phyloP scores from a whole-genome alignment of 371 early-diverging fungal genomes.

The Haplosporangium sp. region DNA sequence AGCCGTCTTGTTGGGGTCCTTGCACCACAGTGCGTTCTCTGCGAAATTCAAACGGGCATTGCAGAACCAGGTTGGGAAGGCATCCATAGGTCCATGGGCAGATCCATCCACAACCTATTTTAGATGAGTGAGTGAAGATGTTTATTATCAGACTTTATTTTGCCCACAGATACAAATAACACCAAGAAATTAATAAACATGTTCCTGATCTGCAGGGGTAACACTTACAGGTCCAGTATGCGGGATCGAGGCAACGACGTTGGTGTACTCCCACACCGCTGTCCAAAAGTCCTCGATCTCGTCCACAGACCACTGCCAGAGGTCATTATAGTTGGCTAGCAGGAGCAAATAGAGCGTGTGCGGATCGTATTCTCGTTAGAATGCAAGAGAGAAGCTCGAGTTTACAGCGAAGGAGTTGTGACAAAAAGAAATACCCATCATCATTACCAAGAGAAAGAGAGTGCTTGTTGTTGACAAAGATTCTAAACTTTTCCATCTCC shows the following conservation, averaged over 20 bases:
- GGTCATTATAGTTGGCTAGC: constrained; percentile 71
- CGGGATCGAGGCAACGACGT: constrained; percentile 67
- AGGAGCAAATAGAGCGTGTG: neutral
- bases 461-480: constrained; percentile 71
- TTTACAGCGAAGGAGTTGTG: neutral
- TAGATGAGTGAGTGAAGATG: neutral
- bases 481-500: constrained; percentile 76
- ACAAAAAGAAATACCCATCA: neutral
- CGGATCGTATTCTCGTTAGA: neutral
- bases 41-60: constrained; percentile 91
- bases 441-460: constrained; percentile 61
- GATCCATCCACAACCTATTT: constrained; percentile 70
- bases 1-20: constrained; percentile 72
- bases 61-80: constrained; percentile 92
- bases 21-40: constrained; percentile 86
- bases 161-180: neutral
- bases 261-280: constrained; percentile 87
- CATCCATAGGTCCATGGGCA: constrained; percentile 72
- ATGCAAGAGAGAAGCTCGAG: neutral
- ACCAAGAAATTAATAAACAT: neutral
- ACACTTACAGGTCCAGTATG: constrained; percentile 56
- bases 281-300: constrained; percentile 87
- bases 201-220: neutral
- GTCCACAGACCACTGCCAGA: constrained; percentile 88
- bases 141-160: neutral